Evolutionary conservation across 768 basidiomycete species (phyloP).

Genomic region (Xerocomellus chrysenteron): DNA sequence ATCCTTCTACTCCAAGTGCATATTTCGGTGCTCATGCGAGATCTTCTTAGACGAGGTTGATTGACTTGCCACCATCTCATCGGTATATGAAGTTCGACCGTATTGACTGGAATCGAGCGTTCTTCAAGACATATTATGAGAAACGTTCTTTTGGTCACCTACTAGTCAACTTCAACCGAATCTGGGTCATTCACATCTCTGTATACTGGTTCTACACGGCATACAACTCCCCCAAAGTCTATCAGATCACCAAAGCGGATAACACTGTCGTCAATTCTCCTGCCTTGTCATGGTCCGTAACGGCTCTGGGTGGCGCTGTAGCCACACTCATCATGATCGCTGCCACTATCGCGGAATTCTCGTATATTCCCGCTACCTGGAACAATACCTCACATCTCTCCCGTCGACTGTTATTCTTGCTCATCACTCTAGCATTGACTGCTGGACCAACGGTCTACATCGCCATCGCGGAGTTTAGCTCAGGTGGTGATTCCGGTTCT

Average conservation of each 20-base stretch:
- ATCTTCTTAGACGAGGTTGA: slow-evolving; percentile 68
- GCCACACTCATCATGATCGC: slow-evolving; percentile 96
- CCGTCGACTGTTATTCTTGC: slow-evolving; percentile 84
- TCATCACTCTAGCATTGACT: slow-evolving; percentile 88
- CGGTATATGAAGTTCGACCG: slow-evolving; percentile 97
- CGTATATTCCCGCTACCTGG: slow-evolving; percentile 98
- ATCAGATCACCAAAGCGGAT: slow-evolving; percentile 42
- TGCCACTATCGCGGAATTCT: slow-evolving; percentile 93
- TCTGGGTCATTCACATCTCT: slow-evolving; percentile 97
- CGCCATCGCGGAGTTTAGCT: slow-evolving; percentile 71
- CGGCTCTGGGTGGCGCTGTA: slow-evolving; percentile 92
- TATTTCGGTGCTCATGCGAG: not conserved
- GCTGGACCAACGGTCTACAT: slow-evolving; percentile 94
- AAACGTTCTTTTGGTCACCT: slow-evolving; percentile 96
- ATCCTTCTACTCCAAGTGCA: not conserved
- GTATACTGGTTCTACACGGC: slow-evolving; percentile 97
- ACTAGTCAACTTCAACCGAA: slow-evolving; percentile 98
- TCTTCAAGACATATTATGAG: slow-evolving; percentile 99
- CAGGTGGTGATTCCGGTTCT: slow-evolving; percentile 57
- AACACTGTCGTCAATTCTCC: slow-evolving; percentile 53
- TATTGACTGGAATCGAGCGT: slow-evolving; percentile 93
- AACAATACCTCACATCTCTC: slow-evolving; percentile 97
- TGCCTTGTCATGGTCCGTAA: slow-evolving; percentile 90
- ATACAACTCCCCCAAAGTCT: slow-evolving; percentile 88
- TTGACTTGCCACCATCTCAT: slow-evolving; percentile 87